phyloP scores from a whole-genome alignment of 1,284 basidiomycete species.

The Ustilago trichophora region DNA sequence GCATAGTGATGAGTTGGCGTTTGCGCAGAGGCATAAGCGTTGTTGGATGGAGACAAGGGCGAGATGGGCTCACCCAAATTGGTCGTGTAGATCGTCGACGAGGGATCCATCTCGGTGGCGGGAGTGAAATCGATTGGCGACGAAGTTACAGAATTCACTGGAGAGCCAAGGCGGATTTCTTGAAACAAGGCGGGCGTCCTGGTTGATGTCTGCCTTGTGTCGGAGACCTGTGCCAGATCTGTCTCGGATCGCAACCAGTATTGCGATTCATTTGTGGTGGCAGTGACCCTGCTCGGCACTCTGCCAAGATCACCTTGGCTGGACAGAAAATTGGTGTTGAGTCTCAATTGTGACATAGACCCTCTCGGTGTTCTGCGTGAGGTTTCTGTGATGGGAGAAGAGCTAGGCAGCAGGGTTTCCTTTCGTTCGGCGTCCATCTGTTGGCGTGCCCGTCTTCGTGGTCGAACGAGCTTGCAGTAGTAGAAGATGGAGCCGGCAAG shows the following conservation, averaged over 20 bases:
- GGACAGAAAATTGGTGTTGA: slow-evolving; percentile 30
- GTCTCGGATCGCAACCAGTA: slow-evolving; percentile 33
- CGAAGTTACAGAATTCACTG: background rate
- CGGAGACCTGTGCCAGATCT: background rate
- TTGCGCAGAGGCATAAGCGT: slow-evolving; percentile 10
- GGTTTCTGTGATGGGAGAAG: background rate
- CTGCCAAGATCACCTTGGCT: slow-evolving; percentile 30
- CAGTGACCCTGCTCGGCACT: slow-evolving; percentile 31
- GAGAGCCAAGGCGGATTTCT: slow-evolving; percentile 17
- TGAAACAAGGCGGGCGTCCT: slow-evolving; percentile 28
- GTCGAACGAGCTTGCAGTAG: slow-evolving; percentile 31
- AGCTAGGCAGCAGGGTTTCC: slow-evolving; percentile 5
- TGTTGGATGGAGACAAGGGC: slow-evolving; percentile 12
- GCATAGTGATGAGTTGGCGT: background rate
- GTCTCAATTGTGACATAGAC: slow-evolving; percentile 18
- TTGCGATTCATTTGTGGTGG: slow-evolving; percentile 35
- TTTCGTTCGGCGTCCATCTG: slow-evolving; percentile 22
- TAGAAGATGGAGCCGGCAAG: slow-evolving; percentile 27
- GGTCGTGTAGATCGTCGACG: slow-evolving; percentile 6
- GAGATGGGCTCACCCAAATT: slow-evolving; percentile 17
- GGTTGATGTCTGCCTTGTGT: slow-evolving; percentile 8
- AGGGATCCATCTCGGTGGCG: slow-evolving; percentile 4
- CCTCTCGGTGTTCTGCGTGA: slow-evolving; percentile 1
- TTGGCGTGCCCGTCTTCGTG: slow-evolving; percentile 9
- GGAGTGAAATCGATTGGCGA: slow-evolving; percentile 13